Percentiles rank a stretch among this genome's conserved stretches.
phyloP scores from a whole-genome alignment of 345 rosid species.

The Rhodamnia rubescens region DNA sequence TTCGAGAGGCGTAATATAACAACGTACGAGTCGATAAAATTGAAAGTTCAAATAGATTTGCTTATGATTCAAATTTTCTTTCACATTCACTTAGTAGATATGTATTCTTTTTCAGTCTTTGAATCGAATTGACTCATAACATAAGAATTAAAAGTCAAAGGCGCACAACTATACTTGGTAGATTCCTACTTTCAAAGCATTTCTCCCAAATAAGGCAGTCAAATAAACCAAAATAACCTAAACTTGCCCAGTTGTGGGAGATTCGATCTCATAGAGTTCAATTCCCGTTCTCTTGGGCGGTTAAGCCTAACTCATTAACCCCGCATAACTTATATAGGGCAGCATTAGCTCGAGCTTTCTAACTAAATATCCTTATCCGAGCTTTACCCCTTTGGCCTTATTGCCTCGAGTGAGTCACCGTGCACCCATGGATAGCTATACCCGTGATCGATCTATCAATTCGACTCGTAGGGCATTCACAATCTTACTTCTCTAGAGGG shows the following conservation, averaged over 20 bases:
- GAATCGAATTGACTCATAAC: not conserved
- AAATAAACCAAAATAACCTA: not conserved
- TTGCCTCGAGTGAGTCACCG: not conserved
- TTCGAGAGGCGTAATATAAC: not conserved
- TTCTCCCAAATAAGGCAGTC: not conserved
- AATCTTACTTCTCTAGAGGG: not conserved
- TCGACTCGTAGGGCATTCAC: not conserved
- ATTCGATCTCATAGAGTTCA: no score
- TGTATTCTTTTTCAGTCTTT: not conserved
- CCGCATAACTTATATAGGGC: not conserved
- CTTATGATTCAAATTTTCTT: not conserved
- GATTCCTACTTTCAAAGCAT: not conserved
- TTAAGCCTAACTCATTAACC: not conserved
- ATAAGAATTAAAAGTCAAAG: not conserved
- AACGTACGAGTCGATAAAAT: not conserved
- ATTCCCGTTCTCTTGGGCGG: not conserved
- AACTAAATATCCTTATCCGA: not conserved
- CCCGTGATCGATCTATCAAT: not conserved
- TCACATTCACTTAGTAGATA: not conserved
- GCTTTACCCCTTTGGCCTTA: not conserved
- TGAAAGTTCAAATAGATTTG: not conserved
- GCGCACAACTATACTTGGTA: not conserved
- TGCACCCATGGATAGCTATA: not conserved
- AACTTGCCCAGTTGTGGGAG: not conserved
- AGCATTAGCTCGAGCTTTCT: not conserved